Base-by-base conservation (phyloP, 306 rosid genomes). In the Castanopsis chinensis region DNA sequence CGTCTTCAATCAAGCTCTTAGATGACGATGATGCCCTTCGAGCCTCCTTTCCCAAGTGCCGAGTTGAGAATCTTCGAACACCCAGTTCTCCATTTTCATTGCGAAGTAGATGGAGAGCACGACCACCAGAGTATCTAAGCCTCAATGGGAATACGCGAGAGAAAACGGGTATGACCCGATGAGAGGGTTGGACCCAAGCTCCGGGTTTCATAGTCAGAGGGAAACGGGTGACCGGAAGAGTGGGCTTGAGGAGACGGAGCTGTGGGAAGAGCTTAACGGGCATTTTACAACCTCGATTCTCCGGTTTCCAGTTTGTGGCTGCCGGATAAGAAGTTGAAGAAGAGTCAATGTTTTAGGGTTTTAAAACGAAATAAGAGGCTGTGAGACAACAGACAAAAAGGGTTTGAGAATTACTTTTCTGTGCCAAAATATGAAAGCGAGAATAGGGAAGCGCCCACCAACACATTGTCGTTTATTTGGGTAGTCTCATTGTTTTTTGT, bases 1-100 rank as follows among this genome's bases (percentile, higher is more conserved):
- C 97, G 35, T 95, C 96, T 4, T 95, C 97, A 19, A 89, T 49
- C 25, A 95, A 83, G 68, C 97, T 93, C 91, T 86, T 90, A 13
- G 45, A 41, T 41, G 45, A 41, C 12, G 45, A 41, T 41, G 97
- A 84, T 41, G 74, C 78, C 7, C 86, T 49, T 49, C 45, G 69
- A 33, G 43, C 80, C 49, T 76, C 71, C 17, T 75, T 80, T 10
- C 71, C 49, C 57, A 84, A 56, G 10, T 87, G 69, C 51, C 88
- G 85, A 15, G 85, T 25, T 9, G 95, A 86, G 60, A 86, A 80
- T 17, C 82, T 23, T 35, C 96, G 89, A 1, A 72, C 43, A 2
- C 73, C 79, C 19, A 78, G 30, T 27, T 79, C 59, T 8, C 81
- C 87, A 55, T 45, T 80, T 41, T 41, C 45, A 41, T 14, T 75